Evolutionary conservation across 2,329 filamentous ascomycete genomes (phyloP), one percentile per base, ranked within the genome.

Genomic region (Septoria linicola): DNA sequence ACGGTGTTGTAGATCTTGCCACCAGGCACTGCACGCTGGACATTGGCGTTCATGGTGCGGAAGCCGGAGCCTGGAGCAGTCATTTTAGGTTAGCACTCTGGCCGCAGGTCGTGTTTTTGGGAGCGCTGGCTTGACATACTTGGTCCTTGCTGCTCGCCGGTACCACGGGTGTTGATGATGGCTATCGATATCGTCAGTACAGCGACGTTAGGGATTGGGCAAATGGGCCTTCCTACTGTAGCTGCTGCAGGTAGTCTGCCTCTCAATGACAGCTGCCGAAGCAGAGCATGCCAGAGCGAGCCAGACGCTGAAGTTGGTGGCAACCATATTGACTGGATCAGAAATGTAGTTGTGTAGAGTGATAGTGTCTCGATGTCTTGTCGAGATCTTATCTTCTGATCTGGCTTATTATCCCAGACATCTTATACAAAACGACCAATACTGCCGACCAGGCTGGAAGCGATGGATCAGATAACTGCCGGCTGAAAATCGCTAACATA

Each of bases 1-100:
- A 70, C 63, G 7, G 66, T 70, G 58, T 66, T 62, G 57, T 70
- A 70, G 19, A 63, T 61, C 8, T 59, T 68, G 31, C 68, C 68
- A 1, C 68, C 68, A 1, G 63, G 49, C 7, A 68, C 40, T 20
- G 64, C 55, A 5, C 43, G 13, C n/a, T 45, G 57, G 39, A 68
- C 59, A 40, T 62, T 61, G 1, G 40, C 14, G 54, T 71, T 69
- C 63, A 70, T 70, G 17, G 65, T 68, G n/a, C 51, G 51, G 60
- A 70, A 69, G 17, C 62, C 65, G 1, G 63, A 27, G 23, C 23
- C 23, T 27, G 23, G 23, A 27, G 10, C 10, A 5, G 23, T 27
- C 23, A 27, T 27, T 5, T 27, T 5, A 27, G 5, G 23, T 27
- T 10, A 27, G 23, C 23, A 10, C 10, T 27, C 5, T 27, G 5